Evolutionary conservation across 805 yeast genomes (phyloP).

Genomic region (Candida boidinii): DNA sequence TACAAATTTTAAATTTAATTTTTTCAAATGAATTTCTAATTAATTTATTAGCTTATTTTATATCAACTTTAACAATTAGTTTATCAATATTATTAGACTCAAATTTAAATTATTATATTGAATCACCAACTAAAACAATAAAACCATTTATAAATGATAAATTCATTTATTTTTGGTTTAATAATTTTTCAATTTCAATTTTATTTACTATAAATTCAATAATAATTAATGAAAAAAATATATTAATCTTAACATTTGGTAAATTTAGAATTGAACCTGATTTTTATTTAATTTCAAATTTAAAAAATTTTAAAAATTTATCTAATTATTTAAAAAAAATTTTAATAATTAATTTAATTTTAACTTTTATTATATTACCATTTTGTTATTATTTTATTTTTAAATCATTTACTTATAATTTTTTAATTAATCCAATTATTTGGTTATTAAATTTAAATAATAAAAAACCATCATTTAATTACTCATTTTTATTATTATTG

Average conservation of each 20-base stretch:
- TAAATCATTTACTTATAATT: slow-evolving; percentile 35
- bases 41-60: slow-evolving; percentile 10
- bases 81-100: slow-evolving; percentile 11
- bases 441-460: slow-evolving; percentile 28
- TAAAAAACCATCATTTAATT: slow-evolving; percentile 29
- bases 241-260: slow-evolving; percentile 38
- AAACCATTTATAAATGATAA: slow-evolving; percentile 34
- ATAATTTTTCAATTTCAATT: slow-evolving; percentile 29
- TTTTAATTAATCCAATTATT: slow-evolving; percentile 22
- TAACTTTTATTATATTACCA: slow-evolving; percentile 25
- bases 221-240: slow-evolving; percentile 46
- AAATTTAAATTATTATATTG: slow-evolving; percentile 20
- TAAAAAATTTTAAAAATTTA: slow-evolving; percentile 10
- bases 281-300: slow-evolving; percentile 10
- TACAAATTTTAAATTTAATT: slow-evolving; percentile 17
- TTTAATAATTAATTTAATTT: slow-evolving; percentile 21
- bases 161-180: slow-evolving; percentile 42
- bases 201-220: slow-evolving; percentile 44
- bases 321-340: slow-evolving; percentile 29
- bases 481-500: slow-evolving; percentile 23
- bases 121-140: slow-evolving; percentile 28
- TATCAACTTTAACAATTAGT: slow-evolving; percentile 14
- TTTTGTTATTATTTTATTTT: slow-evolving; percentile 29
- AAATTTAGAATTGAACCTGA: slow-evolving; percentile 33
- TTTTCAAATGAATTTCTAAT: slow-evolving; percentile 16